Evolutionary conservation across 805 yeast species (phyloP), one percentile per base, ranked within the genome.

Genomic region (Saccharomyces jurei): DNA sequence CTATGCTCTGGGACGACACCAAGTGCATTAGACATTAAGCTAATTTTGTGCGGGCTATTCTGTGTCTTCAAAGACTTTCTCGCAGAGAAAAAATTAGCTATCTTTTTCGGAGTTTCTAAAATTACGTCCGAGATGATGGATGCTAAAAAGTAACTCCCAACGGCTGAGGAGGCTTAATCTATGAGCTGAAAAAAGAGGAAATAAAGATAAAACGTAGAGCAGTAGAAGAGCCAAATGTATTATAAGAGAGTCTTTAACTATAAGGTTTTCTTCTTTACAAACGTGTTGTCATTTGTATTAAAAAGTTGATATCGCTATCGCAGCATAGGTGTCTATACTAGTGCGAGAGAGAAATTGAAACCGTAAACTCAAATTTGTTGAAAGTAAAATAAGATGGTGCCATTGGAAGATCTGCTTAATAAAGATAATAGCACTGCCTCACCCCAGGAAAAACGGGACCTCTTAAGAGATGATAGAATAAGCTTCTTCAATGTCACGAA

Each of bases 321-420:
- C 44, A 17, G 25, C 21, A 36, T 11, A n/a, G 9, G 8, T 31
- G 17, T 31, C 17, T 36, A 22, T 9, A 36, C 11, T 8, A 36
- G 44, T 36, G 44, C 25, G 9, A 36, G 17, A 11, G 6, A 1
- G 17, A 17, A 36, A 36, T 32, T 17, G 25, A 36, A 36, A 36
- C 17, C 25, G 10, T 4, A 17, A 17, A 36, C 8, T 8, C 11
- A 4, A 29, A 14, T 48, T 27, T 26, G 30, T 17, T n/a, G 10
- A 21, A 49, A 22, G 44, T 21, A 36, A 5, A 10, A 13, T 17
- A 49, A 5, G 8, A 50, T 50, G 52, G 48, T 41, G n/a, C 28
- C 30, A 25, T 22, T 50, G 4, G 50, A 46, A 31, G 51, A 52
- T 32, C 25, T 52, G 14, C 41, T 52, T 17, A 52, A 52, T 27